Base-by-base conservation (phyloP, 2,329 filamentous ascomycete genomes). In the Pseudopyrenochaeta lycopersici region DNA sequence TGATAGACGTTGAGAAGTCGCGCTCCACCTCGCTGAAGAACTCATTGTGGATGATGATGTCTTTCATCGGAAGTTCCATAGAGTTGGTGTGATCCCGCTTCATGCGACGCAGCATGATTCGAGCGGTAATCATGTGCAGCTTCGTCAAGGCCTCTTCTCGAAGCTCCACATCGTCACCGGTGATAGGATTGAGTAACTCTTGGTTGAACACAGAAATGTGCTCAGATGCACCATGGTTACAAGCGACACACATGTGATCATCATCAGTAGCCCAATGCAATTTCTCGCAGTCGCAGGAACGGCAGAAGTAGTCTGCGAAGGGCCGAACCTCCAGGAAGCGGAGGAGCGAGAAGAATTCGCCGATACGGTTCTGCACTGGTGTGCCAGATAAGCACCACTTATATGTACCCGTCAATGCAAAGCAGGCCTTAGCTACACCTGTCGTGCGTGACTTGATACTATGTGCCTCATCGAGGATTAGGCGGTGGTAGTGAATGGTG, bases 371-470 rank as follows among this genome's bases (percentile, higher is more conserved):
- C 75, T 99, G 95, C 1, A 99, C 86, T 0, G 95, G 95, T 1
- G 95, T 99, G 7, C 95, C 95, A 14, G 91, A 95, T 54, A 99
- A 82, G 72, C 95, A 99, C 92, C 95, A 98, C 66, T 96, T 96
- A 77, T 95, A 97, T 15, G 85, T 87, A 15, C 90, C 90, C 55
- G 92, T 88, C 36, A 99, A 81, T 1, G 93, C 92, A 72, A 98
- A 98, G 74, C 94, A 98, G 35, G 95, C 94, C 76, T 91, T 96
- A 18, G 95, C 95, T 11, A 95, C 95, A 79, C 93, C 91, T 7
- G 93, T 96, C 18, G 88, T 92, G 56, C 94, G 88, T 10, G 88
- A 88, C 81, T 91, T 99, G 83, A 99, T 98, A 75, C 90, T 94
- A 76, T 99, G 92, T 5, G 92, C 92, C 75, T 99, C 95, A 64